Percentiles rank a stretch among this genome's conserved stretches.
phyloP scores from a whole-genome alignment of 139 green algal genomes.

The Chlorella vulgaris region DNA sequence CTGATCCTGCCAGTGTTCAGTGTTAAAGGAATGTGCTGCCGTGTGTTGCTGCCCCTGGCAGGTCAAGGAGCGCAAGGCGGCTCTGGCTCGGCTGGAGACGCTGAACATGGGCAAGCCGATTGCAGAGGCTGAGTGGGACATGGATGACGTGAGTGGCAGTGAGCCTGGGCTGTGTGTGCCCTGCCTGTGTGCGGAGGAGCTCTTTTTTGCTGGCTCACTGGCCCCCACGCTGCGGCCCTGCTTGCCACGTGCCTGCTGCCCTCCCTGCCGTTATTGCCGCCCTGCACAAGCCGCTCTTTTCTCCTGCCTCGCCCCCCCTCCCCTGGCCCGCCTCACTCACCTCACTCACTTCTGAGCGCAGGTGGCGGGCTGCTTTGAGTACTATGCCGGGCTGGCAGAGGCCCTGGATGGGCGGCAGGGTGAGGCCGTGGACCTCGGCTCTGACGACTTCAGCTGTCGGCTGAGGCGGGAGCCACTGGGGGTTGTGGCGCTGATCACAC shows the following conservation, averaged over 20 bases:
- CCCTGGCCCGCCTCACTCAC: no score
- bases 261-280: no score
- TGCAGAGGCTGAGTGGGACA: conserved; percentile 87
- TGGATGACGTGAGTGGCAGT: conserved; percentile 59
- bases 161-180: no score
- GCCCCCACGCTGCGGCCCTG: no score
- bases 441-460: conserved; percentile 61
- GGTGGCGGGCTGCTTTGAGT: conserved; percentile 73
- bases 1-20: no score
- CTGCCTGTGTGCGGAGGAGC: not conserved
- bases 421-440: conserved; percentile 65
- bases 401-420: conserved; percentile 73
- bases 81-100: conserved; percentile 75
- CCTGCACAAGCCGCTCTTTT: no score
- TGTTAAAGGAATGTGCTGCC: no score
- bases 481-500: conserved; percentile 79
- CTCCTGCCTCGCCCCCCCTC: no score
- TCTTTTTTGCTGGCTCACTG: not conserved
- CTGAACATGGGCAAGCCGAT: conserved; percentile 88
- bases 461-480: conserved; percentile 49
- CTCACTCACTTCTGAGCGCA: no score
- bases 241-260: not conserved
- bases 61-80: conserved; percentile 64
- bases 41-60: no score
- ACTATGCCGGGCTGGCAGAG: conserved; percentile 82